Evolutionary conservation across 2,329 filamentous ascomycete species (phyloP).

Genomic region (Arthroderma sp.): DNA sequence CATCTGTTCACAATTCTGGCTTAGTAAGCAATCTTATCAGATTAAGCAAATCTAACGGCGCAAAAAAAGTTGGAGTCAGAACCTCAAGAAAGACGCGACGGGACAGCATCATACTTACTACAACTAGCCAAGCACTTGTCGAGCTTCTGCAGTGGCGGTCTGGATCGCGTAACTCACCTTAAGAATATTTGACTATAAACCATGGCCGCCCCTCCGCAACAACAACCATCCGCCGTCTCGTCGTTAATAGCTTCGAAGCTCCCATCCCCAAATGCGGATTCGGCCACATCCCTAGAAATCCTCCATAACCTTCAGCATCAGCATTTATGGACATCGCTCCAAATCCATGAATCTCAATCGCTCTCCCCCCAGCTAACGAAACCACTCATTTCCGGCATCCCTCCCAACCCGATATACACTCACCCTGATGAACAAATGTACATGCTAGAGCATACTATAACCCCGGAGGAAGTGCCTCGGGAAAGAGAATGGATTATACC

Average conservation of each 20-base stretch:
- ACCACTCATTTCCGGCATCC: constrained; percentile 47
- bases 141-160: no score
- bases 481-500: constrained; percentile 49
- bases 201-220: no score
- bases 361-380: constrained; percentile 22
- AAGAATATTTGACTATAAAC: no score
- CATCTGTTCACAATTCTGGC: no score
- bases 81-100: no score
- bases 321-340: constrained; percentile 47
- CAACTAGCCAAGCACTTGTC: no score
- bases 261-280: constrained; percentile 15
- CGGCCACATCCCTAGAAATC: constrained; percentile 43
- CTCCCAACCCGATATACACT: constrained; percentile 46
- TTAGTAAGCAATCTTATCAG: no score
- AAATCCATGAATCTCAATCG: constrained; percentile 32
- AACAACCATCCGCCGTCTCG: constrained; percentile 26
- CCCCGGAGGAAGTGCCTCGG: constrained; percentile 33
- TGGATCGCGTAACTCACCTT: no score
- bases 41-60: no score
- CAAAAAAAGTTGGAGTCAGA: no score
- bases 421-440: constrained; percentile 53
- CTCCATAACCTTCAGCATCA: constrained; percentile 52
- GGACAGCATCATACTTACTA: no score
- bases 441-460: constrained; percentile 39
- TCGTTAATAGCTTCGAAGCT: constrained; percentile 24